A percentile compares a stretch with the other conserved stretches of the same genome.
Conservation (phyloP, 768 basidiomycete genomes). For the Psilocybe azurescens region DNA sequence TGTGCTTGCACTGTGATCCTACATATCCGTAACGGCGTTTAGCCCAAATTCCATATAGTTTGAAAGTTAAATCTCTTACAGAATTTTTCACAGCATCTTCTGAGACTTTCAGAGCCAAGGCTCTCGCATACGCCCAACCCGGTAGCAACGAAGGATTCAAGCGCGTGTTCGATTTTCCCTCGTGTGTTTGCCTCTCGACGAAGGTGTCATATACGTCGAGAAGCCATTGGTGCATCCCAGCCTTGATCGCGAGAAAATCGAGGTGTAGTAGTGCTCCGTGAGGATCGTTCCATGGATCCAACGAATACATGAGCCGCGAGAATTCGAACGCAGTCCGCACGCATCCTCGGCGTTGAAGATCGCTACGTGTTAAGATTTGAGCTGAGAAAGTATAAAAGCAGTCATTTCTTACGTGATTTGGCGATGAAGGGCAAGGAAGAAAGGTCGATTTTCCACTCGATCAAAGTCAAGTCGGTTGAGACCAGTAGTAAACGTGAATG, state of each 20-base stretch:
- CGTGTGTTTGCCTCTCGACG: conserved; percentile 28
- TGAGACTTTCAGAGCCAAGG: conserved; percentile 63
- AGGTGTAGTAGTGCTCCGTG: conserved; percentile 85
- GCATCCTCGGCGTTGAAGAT: conserved; percentile 89
- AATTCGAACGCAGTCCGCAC: conserved; percentile 92
- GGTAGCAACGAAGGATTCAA: conserved; percentile 70
- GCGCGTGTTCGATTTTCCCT: conserved; percentile 26
- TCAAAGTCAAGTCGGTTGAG: conserved; percentile 88
- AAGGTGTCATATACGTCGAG: conserved; percentile 67
- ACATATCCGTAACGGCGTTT: not conserved
- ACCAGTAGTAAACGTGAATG: conserved; percentile 86
- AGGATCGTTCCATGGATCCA: conserved; percentile 90
- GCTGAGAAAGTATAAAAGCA: not conserved
- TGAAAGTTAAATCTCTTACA: conserved; percentile 23
- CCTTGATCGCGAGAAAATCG: conserved; percentile 85
- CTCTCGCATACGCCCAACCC: conserved; percentile 77
- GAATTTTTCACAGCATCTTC: conserved; percentile 52
- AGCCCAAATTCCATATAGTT: not conserved
- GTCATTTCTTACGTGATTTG: conserved; percentile 68
- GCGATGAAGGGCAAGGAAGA: conserved; percentile 88
- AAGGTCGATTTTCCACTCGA: conserved; percentile 88
- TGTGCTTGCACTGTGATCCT: conserved; percentile 67
- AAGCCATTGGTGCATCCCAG: conserved; percentile 82
- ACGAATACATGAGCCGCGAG: conserved; percentile 79
- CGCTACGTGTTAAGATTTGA: conserved; percentile 44